A percentile compares a stretch with the other conserved stretches of the same genome.
These are phyloP conservation scores for Candida verbasci DNA, from an alignment of 805 yeast species.

Conservation along the genomic window DNA sequence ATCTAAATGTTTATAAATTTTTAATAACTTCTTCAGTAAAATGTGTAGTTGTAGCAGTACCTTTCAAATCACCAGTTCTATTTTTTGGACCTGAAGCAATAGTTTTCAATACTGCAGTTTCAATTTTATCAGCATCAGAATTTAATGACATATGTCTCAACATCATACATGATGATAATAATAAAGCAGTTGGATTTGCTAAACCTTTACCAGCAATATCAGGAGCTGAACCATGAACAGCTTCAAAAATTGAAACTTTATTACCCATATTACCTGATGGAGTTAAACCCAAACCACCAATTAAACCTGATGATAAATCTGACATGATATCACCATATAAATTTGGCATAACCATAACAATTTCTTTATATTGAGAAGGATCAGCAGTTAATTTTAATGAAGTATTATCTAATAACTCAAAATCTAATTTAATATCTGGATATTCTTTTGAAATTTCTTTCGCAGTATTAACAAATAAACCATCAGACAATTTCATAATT, in stretches of 20 bases:
- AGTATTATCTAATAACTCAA: conserved; percentile 93
- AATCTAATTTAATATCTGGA: conserved; percentile 81
- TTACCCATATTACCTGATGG: conserved; percentile 99
- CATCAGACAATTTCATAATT: conserved; percentile 97
- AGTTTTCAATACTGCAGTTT: conserved; percentile 80
- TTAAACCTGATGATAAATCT: conserved; percentile 94
- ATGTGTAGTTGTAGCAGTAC: conserved; percentile 81
- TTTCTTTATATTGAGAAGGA: conserved; percentile 81
- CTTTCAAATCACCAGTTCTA: conserved; percentile 96
- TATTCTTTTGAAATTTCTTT: conserved; percentile 84
- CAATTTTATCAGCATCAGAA: conserved; percentile 77
- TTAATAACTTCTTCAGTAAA: conserved; percentile 90
- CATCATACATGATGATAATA: conserved; percentile 97
- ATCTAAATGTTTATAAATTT: conserved; percentile 43
- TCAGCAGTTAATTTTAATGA: conserved; percentile 85
- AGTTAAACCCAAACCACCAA: conserved; percentile 98
- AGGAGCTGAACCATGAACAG: conserved; percentile 99
- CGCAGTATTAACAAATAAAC: conserved; percentile 90
- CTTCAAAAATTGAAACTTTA: conserved; percentile 96
- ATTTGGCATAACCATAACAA: conserved; percentile 98
- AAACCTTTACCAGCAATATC: conserved; percentile 98
- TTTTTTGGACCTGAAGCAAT: conserved; percentile 94
- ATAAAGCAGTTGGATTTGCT: conserved; percentile 97
- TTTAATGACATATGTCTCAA: conserved; percentile 95
- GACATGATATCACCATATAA: conserved; percentile 99